A percentile compares a stretch with the other conserved stretches of the same genome.
Evolutionary conservation across 768 basidiomycete genomes (phyloP).

Genomic region (Trametes cubensis): DNA sequence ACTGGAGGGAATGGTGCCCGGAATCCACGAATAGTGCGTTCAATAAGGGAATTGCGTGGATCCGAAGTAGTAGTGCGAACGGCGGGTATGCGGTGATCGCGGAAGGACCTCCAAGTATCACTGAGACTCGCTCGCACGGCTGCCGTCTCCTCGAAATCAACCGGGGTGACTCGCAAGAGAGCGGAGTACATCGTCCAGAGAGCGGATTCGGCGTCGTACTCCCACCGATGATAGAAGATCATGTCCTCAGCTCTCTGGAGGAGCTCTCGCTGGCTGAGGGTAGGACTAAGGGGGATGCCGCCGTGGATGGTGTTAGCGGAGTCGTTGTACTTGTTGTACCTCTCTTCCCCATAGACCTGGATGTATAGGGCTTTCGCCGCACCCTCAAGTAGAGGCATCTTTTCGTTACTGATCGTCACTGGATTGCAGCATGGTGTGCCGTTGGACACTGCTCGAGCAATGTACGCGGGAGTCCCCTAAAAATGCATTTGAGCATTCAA

Average conservation of each 20-base stretch:
- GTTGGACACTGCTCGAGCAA: too few species aligned
- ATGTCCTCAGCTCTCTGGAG: background rate
- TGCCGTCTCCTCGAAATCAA: too few species aligned
- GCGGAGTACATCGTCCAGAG: slow-evolving; percentile 3
- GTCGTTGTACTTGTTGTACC: slow-evolving; percentile 1
- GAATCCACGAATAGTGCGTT: background rate
- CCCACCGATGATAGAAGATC: slow-evolving; percentile 3
- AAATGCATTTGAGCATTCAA: too few species aligned
- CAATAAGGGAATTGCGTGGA: background rate
- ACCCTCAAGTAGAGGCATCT: background rate
- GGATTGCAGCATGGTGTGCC: too few species aligned
- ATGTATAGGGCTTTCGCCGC: background rate
- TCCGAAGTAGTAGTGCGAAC: background rate
- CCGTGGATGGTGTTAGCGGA: background rate
- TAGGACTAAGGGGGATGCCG: background rate
- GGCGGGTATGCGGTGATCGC: background rate
- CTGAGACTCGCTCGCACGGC: background rate
- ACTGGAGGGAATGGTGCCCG: background rate
- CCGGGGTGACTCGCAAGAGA: slow-evolving; percentile 2
- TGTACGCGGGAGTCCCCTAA: too few species aligned
- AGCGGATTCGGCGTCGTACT: slow-evolving; percentile 5
- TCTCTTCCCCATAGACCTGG: background rate
- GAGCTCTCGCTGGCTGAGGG: too few species aligned
- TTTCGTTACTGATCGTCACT: background rate
- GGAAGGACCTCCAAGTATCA: background rate